Evolutionary conservation across 73 alveolate species (phyloP).

Genomic region (Paramecium caudatum): DNA sequence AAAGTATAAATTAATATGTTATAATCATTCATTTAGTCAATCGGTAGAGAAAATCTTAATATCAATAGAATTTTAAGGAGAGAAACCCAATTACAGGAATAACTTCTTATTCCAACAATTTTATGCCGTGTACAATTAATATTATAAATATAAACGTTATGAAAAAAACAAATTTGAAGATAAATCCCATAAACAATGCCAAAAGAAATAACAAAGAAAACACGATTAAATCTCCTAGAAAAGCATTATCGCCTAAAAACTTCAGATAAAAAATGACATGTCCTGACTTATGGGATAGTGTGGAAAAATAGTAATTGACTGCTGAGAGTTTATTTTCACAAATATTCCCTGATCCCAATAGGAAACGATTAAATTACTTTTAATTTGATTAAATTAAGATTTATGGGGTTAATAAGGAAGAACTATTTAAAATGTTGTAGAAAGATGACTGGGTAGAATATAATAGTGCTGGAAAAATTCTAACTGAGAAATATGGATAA

Average conservation of each 20-base stretch:
- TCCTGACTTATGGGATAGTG: constrained; percentile 34
- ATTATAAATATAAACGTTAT: constrained; percentile 30
- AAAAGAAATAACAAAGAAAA: constrained; percentile 34
- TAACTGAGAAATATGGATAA: not conserved
- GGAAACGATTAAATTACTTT: constrained; percentile 20
- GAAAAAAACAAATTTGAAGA: constrained; percentile 49
- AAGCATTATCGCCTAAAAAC: constrained; percentile 39
- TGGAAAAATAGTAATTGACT: constrained; percentile 14
- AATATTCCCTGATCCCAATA: constrained; percentile 27
- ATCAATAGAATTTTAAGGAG: too few species aligned
- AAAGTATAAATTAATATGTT: too few species aligned
- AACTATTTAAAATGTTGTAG: not conserved
- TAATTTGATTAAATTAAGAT: constrained; percentile 4
- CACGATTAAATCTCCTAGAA: constrained; percentile 10
- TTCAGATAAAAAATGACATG: constrained; percentile 28
- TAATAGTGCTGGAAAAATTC: constrained; percentile 29
- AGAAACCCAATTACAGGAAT: too few species aligned
- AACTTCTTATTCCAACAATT: too few species aligned
- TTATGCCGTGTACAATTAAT: too few species aligned
- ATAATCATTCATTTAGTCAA: too few species aligned
- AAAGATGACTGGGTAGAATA: constrained; percentile 29
- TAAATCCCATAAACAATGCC: not conserved
- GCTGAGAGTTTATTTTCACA: constrained; percentile 2
- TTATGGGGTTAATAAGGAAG: not conserved
- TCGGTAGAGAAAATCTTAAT: too few species aligned